A percentile compares a stretch with the other conserved stretches of the same genome.
Evolutionary conservation across 345 rosid species (phyloP).

Genomic region (Euphorbia pulcherrima): DNA sequence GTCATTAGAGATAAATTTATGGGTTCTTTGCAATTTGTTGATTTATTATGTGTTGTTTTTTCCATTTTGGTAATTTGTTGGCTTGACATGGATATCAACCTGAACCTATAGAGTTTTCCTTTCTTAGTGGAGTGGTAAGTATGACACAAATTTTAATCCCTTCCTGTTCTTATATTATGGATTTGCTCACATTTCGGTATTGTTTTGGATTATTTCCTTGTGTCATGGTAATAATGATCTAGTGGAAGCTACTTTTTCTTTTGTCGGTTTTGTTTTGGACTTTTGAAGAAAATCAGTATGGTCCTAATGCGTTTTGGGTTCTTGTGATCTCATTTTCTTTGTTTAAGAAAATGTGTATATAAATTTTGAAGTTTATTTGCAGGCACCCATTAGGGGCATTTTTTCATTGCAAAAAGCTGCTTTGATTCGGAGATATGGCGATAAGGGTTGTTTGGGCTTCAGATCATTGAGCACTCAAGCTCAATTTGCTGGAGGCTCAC

Average conservation of each 20-base stretch:
- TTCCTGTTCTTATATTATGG: background rate
- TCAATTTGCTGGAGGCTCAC: constrained; percentile 22
- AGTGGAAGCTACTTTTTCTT: background rate
- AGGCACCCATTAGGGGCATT: constrained; percentile 84
- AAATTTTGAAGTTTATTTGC: constrained; percentile 1
- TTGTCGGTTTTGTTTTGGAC: background rate
- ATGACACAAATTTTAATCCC: background rate
- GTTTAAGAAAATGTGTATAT: background rate
- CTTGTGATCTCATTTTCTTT: background rate
- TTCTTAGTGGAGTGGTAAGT: background rate
- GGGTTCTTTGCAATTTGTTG: background rate
- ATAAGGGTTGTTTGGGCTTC: constrained; percentile 41
- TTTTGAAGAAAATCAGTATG: background rate
- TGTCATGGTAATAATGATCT: background rate
- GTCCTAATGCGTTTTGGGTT: background rate
- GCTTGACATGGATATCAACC: background rate
- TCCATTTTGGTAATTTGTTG: background rate
- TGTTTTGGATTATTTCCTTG: background rate
- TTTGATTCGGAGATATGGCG: constrained; percentile 37
- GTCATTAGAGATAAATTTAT: background rate
- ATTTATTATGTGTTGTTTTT: background rate
- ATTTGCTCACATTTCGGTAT: background rate
- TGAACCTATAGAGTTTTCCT: background rate
- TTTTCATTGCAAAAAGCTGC: constrained; percentile 58
- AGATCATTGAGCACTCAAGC: constrained; percentile 78